Conservation (phyloP, 306 rosid genomes). For the Sphenostylis stenocarpa region DNA sequence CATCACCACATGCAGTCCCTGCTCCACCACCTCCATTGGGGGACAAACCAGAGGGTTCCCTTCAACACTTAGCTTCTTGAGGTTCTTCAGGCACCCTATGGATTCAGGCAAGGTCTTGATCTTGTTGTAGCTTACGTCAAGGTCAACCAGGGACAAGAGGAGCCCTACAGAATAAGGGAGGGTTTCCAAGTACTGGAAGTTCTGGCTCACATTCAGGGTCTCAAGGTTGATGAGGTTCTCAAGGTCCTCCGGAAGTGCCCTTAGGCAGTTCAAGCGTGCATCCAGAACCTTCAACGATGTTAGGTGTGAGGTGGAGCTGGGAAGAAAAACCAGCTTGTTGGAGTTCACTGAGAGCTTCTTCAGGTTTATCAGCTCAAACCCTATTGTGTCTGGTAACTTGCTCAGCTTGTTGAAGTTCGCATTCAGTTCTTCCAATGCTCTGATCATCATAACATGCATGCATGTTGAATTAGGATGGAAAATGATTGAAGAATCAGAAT, state of each 20-base stretch:
- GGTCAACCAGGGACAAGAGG: constrained; percentile 68
- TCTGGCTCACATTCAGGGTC: constrained; percentile 83
- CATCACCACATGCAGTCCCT: constrained; percentile 64
- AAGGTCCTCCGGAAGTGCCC: constrained; percentile 64
- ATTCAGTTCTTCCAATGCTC: constrained; percentile 79
- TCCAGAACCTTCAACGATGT: constrained; percentile 63
- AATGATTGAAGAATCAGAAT: background rate
- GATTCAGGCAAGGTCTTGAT: constrained; percentile 68
- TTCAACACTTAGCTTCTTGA: constrained; percentile 62
- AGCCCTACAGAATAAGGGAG: constrained; percentile 86
- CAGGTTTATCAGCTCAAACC: constrained; percentile 68
- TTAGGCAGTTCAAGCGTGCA: constrained; percentile 75
- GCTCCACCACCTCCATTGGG: constrained; percentile 62
- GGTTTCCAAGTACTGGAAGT: constrained; percentile 68
- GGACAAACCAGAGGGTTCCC: constrained; percentile 85
- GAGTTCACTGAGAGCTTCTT: constrained; percentile 83
- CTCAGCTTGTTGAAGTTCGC: constrained; percentile 84
- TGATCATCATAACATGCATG: constrained; percentile 12
- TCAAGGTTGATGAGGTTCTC: constrained; percentile 86
- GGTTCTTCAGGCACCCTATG: constrained; percentile 71
- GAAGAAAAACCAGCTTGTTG: constrained; percentile 66
- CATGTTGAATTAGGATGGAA: background rate
- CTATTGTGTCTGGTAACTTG: constrained; percentile 71
- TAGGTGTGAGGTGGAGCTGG: constrained; percentile 67
- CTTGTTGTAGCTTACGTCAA: constrained; percentile 84